Percentiles rank a stretch among this genome's conserved stretches.
Conservation (phyloP, 2,329 filamentous ascomycete species). For the Aureobasidium sp. region DNA sequence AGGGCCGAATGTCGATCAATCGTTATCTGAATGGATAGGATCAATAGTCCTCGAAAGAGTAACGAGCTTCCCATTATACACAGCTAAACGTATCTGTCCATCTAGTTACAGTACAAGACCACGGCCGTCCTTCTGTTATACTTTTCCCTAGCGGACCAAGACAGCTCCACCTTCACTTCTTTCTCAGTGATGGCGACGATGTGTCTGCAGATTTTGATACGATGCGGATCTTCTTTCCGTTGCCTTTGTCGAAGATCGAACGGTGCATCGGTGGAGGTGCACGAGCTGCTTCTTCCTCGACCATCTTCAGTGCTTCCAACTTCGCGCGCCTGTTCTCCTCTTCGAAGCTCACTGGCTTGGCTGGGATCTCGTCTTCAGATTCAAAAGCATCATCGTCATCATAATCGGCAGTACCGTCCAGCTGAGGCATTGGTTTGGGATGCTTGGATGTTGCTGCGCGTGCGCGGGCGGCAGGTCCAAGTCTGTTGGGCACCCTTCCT, state of each 20-base stretch:
- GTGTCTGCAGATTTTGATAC: conserved; percentile 21
- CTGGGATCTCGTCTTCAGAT: background rate
- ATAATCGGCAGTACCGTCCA: background rate
- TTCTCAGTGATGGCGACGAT: conserved; percentile 32
- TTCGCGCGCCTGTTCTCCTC: conserved; percentile 29
- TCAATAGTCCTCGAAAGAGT: conserved; percentile 46
- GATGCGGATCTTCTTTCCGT: conserved; percentile 15
- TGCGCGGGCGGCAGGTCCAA: conserved; percentile 16
- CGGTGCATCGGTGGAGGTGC: background rate
- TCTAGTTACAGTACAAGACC: conserved; percentile 32
- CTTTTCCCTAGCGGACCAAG: conserved; percentile 38
- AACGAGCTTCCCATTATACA: conserved; percentile 43
- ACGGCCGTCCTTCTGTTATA: conserved; percentile 49
- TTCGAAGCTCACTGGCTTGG: conserved; percentile 14
- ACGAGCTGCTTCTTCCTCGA: conserved; percentile 16
- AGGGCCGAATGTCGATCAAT: background rate
- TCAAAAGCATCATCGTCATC: background rate
- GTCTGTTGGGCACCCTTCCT: conserved; percentile 8
- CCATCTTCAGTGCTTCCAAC: conserved; percentile 25
- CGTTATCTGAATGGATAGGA: background rate
- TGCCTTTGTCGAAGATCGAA: conserved; percentile 8
- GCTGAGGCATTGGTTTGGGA: background rate
- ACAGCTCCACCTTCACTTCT: conserved; percentile 41
- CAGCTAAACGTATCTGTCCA: conserved; percentile 44
- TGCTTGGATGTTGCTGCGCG: background rate